These are phyloP conservation scores for Chlamydomonas incerta DNA, from an alignment of 139 green algal species.

Conservation along the genomic window DNA sequence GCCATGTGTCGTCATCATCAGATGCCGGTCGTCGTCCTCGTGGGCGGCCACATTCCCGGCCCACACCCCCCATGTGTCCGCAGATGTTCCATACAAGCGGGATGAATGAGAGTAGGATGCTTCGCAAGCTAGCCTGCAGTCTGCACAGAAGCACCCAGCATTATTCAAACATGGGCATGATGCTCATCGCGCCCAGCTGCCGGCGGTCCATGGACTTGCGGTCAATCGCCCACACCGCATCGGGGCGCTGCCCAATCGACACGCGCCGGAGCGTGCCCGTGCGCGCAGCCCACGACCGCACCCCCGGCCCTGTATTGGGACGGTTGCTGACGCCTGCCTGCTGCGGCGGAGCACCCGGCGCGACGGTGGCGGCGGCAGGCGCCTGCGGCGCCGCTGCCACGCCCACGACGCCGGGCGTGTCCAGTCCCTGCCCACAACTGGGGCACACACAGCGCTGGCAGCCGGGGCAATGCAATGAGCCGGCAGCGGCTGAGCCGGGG, in stretches of 20 bases:
- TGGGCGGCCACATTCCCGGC: no score
- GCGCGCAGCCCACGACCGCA: not conserved
- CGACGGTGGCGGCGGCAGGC: not conserved
- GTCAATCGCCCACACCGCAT: conserved; percentile 12
- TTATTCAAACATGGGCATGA: not conserved
- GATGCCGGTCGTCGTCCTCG: no score
- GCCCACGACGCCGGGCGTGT: not conserved
- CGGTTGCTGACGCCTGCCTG: not conserved
- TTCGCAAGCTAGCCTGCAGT: no score
- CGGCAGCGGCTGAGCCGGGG: not conserved
- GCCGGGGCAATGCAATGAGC: not conserved
- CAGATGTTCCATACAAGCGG: no score
- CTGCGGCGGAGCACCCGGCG: not conserved
- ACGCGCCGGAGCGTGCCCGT: not conserved
- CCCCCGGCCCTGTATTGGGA: not conserved
- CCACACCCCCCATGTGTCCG: no score
- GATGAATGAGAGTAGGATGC: no score
- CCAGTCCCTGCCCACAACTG: conserved; percentile 19
- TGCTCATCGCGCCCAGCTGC: not conserved
- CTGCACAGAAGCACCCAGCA: no score
- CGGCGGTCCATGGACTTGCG: not conserved
- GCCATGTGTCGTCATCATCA: no score
- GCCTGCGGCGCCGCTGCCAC: not conserved
- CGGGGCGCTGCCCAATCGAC: not conserved
- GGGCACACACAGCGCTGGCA: conserved; percentile 35